Conservation (phyloP, 805 yeast genomes). For the Wickerhamiella occidentalis region DNA sequence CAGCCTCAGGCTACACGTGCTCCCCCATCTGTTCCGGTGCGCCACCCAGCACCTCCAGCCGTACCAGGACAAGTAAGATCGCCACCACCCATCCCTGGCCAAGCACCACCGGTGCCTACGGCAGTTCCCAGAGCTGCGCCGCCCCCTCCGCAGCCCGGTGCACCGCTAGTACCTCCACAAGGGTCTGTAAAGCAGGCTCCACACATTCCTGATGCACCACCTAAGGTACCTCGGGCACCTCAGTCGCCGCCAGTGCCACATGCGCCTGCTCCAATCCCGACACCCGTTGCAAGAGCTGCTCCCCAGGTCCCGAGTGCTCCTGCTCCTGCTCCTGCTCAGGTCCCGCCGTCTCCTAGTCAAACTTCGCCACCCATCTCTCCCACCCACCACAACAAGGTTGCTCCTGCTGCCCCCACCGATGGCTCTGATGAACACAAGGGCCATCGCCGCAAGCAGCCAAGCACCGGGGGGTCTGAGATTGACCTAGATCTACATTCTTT, state of each 20-base stretch:
- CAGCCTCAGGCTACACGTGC: neutral
- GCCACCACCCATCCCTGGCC: slow-evolving; percentile 16
- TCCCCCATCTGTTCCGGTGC: slow-evolving; percentile 6
- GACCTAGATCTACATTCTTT: slow-evolving; percentile 12
- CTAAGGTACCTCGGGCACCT: slow-evolving; percentile 10
- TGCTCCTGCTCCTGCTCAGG: too few relatives aligned
- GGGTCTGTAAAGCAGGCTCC: slow-evolving; percentile 3
- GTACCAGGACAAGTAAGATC: slow-evolving; percentile 10
- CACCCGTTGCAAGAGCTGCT: slow-evolving; percentile 15
- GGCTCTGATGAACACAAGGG: neutral
- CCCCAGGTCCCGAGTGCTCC: slow-evolving; percentile 16
- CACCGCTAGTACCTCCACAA: neutral
- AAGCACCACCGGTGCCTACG: slow-evolving; percentile 3
- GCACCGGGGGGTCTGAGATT: neutral
- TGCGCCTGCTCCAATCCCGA: slow-evolving; percentile 16
- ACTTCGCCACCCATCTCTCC: slow-evolving; percentile 2
- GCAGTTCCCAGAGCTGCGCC: slow-evolving; percentile 6
- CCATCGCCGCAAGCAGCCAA: neutral
- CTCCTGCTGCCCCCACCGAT: slow-evolving; percentile 4
- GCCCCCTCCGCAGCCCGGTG: neutral
- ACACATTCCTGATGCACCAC: slow-evolving; percentile 7
- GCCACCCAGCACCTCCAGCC: slow-evolving; percentile 11
- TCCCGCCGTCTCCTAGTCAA: neutral
- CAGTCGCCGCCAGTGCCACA: slow-evolving; percentile 8
- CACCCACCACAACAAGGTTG: neutral